Evolutionary conservation across 2,329 filamentous ascomycete species (phyloP).

Genomic region (Dendryphion nanum): DNA sequence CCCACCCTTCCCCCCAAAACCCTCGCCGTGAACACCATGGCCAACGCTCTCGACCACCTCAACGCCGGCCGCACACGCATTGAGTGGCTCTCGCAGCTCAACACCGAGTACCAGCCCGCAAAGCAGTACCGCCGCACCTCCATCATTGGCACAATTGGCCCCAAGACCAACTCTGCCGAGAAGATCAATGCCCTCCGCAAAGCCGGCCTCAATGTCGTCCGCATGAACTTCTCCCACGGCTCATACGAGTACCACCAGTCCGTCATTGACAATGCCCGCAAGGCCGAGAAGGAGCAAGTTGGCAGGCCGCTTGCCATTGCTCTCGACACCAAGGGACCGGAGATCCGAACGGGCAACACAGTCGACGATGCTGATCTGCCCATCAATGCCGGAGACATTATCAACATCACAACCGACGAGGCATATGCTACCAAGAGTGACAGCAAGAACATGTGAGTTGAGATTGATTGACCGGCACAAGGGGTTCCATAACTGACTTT

Average conservation of each 20-base stretch:
- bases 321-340: constrained; percentile 80
- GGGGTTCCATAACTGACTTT: constrained; percentile 1
- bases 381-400: constrained; percentile 75
- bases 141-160: constrained; percentile 98
- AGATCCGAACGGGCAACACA: constrained; percentile 82
- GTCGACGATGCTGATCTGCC: constrained; percentile 70
- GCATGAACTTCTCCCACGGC: constrained; percentile 99
- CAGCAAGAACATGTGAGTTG: constrained; percentile 84
- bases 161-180: constrained; percentile 97
- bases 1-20: constrained; percentile 1
- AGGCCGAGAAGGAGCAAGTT: constrained; percentile 72
- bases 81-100: constrained; percentile 73
- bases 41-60: constrained; percentile 82
- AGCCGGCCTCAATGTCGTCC: constrained; percentile 93
- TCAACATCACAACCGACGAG: constrained; percentile 98
- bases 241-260: constrained; percentile 97
- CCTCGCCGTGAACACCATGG: constrained; percentile 46
- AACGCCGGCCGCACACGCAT: constrained; percentile 67
- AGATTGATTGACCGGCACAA: not conserved
- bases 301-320: constrained; percentile 95
- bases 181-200: constrained; percentile 92
- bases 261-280: constrained; percentile 92
- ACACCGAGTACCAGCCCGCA: constrained; percentile 83
- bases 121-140: constrained; percentile 94
- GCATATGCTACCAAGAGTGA: constrained; percentile 81